Percentiles rank a stretch among this genome's conserved stretches.
Conservation (phyloP, 1,284 basidiomycete genomes). For the Sparassis latifolia region DNA sequence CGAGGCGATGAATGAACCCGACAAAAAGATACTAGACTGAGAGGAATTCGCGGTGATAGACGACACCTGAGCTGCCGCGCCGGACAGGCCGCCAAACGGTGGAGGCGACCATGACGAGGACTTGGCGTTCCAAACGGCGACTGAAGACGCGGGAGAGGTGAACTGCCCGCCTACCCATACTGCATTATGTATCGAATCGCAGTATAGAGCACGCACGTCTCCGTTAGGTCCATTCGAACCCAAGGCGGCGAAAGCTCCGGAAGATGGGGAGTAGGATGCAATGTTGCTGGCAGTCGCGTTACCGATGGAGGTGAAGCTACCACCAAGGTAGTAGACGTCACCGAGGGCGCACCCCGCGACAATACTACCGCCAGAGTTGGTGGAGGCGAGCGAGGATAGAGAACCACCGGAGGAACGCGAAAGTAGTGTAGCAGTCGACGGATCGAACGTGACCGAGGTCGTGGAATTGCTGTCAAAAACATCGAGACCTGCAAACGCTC, state of each 20-base stretch:
- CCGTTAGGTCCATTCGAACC: slow-evolving; percentile 65
- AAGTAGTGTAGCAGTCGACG: slow-evolving; percentile 63
- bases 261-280: slow-evolving; percentile 63
- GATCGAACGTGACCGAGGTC: slow-evolving; percentile 51
- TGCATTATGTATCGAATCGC: slow-evolving; percentile 64
- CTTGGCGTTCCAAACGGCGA: slow-evolving; percentile 75
- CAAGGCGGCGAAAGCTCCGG: slow-evolving; percentile 52
- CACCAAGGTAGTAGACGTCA: slow-evolving; percentile 67
- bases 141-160: slow-evolving; percentile 59
- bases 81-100: slow-evolving; percentile 80
- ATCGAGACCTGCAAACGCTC: slow-evolving; percentile 81
- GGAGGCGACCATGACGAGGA: slow-evolving; percentile 67
- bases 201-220: slow-evolving; percentile 71
- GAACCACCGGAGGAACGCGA: slow-evolving; percentile 59
- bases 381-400: slow-evolving; percentile 58
- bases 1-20: slow-evolving; percentile 79
- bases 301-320: slow-evolving; percentile 66
- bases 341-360: slow-evolving; percentile 58
- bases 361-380: slow-evolving; percentile 65
- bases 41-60: slow-evolving; percentile 76
- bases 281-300: slow-evolving; percentile 57
- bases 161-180: slow-evolving; percentile 89
- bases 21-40: slow-evolving; percentile 74
- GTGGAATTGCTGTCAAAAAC: slow-evolving; percentile 53
- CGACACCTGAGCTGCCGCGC: slow-evolving; percentile 60